Conservation (phyloP, 257 asterid genomes). For the Petunia axillaris region DNA sequence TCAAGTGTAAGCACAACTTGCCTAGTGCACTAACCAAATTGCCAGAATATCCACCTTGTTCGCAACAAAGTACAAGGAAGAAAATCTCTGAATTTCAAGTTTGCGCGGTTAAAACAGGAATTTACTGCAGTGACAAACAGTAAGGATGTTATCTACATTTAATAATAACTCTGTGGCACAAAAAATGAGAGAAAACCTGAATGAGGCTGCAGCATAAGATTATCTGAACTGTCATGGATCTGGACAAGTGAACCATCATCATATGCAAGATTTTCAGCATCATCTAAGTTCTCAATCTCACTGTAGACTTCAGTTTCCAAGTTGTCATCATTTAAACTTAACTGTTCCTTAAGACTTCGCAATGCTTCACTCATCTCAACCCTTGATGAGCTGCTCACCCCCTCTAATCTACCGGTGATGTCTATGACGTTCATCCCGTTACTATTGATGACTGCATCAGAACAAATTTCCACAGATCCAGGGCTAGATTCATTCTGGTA, state of each 20-base stretch:
- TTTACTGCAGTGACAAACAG: not conserved
- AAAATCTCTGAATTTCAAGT: not conserved
- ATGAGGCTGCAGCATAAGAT: constrained; percentile 39
- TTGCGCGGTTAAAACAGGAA: constrained; percentile 15
- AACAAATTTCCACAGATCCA: constrained; percentile 66
- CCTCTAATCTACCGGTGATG: constrained; percentile 45
- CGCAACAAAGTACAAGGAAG: not conserved
- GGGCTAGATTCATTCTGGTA: constrained; percentile 57
- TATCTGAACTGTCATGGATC: constrained; percentile 44
- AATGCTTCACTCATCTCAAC: constrained; percentile 61
- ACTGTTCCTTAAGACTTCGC: constrained; percentile 65
- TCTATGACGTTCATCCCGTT: constrained; percentile 34
- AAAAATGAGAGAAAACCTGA: constrained; percentile 40
- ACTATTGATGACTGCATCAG: constrained; percentile 41
- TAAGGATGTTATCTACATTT: not conserved
- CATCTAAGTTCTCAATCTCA: constrained; percentile 52
- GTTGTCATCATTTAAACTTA: constrained; percentile 80
- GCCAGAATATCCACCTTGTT: not conserved
- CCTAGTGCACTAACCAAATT: constrained; percentile 8
- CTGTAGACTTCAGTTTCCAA: constrained; percentile 37
- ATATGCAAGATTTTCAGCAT: constrained; percentile 42
- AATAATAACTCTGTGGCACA: not conserved
- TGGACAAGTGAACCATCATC: constrained; percentile 51
- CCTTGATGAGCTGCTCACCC: constrained; percentile 50
- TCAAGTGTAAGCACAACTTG: not conserved